These are phyloP conservation scores for Ophiostoma montium DNA, from an alignment of 2,329 filamentous ascomycete genomes.

Conservation along the genomic window DNA sequence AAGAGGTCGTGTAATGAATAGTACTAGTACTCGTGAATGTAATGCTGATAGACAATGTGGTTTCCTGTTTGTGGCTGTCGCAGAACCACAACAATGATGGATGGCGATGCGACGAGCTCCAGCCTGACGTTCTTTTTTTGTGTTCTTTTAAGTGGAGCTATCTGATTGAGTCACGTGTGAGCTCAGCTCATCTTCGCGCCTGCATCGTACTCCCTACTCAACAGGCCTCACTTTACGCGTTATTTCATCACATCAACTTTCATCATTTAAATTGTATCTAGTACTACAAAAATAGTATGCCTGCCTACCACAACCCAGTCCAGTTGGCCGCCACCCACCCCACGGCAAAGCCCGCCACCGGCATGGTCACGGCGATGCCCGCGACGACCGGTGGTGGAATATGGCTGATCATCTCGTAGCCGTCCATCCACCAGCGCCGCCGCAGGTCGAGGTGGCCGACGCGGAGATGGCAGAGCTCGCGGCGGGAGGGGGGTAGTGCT, in stretches of 20 bases:
- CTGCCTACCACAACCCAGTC: neutral
- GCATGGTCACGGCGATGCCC: slow-evolving; percentile 5
- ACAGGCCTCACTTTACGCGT: too few relatives aligned
- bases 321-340: slow-evolving; percentile 7
- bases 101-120: neutral
- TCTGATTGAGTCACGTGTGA: neutral
- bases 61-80: neutral
- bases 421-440: slow-evolving; percentile 13
- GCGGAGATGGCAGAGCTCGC: slow-evolving; percentile 10
- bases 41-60: too few relatives aligned
- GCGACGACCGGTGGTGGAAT: slow-evolving; percentile 9
- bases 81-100: neutral
- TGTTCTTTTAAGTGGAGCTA: neutral
- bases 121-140: neutral
- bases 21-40: too few relatives aligned
- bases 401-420: slow-evolving; percentile 6
- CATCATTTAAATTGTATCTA: too few relatives aligned
- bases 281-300: too few relatives aligned
- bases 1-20: too few relatives aligned
- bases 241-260: too few relatives aligned
- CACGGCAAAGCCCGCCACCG: slow-evolving; percentile 8
- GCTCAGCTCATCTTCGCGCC: too few relatives aligned
- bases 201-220: too few relatives aligned
- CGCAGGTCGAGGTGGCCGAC: slow-evolving; percentile 10
- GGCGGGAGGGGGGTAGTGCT: neutral